Evolutionary conservation across 495 filamentous ascomycete genomes (phyloP), one percentile per base, ranked within the genome.

Genomic region (Aspergillus bridgeri): DNA sequence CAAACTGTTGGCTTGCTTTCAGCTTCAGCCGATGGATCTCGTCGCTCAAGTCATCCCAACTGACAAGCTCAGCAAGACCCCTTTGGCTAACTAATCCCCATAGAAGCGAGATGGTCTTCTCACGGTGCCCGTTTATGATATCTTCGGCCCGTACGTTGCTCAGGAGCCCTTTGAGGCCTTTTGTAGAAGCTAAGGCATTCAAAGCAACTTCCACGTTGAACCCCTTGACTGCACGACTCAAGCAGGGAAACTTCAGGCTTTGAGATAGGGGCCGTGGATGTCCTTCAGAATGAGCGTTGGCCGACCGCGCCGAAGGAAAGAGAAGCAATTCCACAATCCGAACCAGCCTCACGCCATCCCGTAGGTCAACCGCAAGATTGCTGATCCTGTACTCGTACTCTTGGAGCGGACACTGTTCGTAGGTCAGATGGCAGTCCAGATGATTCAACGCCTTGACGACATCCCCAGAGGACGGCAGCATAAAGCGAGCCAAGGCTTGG

Each of bases 71-170:
- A 18, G 71, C 62, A 2, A 88, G 69, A 8, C 83, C 84, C 72
- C 79, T 81, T 62, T 78, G 77, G 25, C 80, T 78, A 27, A 89
- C 79, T 29, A 89, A 70, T 17, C 73, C 71, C 86, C 84, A 88
- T 11, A 89, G 69, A 18, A 89, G 72, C 1, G 77, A 76, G 19
- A 88, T 73, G 3, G 86, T 88, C 68, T 83, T 88, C 61, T 89
- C 86, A 25, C 86, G 79, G 57, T 86, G 81, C 6, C 86, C 86
- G 60, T 89, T 80, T 6, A 88, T 82, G 43, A 88, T 83, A 44
- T 89, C 84, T 46, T 84, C 82, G 1, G 86, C 75, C 19, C 68
- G 75, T 19, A 85, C 62, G n/a, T 70, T 65, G 20, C 69, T 59
- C 18, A 76, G 56, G 24, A 78, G 65, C 4, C 55, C 42, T 2